A percentile compares a stretch with the other conserved stretches of the same genome.
Conservation (phyloP, 148 eudicot genomes). For the Dianthus caryophyllus region DNA sequence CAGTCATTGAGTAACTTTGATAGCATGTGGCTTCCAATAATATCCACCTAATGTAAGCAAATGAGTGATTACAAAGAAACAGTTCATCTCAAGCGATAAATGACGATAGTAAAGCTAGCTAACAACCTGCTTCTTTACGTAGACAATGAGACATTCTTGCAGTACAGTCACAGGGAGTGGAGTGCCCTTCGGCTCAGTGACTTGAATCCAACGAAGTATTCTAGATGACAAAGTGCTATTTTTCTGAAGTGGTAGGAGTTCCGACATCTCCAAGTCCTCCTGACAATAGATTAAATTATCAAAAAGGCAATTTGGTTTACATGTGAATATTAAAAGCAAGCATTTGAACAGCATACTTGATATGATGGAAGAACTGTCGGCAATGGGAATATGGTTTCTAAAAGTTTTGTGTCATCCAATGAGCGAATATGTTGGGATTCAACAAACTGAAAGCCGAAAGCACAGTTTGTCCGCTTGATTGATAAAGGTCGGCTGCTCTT, state of each 20-base stretch:
- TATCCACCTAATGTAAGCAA: conserved; percentile 60
- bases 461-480: conserved; percentile 43
- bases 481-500: conserved; percentile 25
- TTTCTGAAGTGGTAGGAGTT: conserved; percentile 79
- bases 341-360: conserved; percentile 41
- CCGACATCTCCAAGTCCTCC: conserved; percentile 74
- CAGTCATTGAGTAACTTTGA: conserved; percentile 80
- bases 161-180: conserved; percentile 74
- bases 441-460: conserved; percentile 63
- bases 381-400: conserved; percentile 67
- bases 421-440: conserved; percentile 54
- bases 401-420: conserved; percentile 39
- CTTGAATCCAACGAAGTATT: conserved; percentile 69
- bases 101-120: neutral
- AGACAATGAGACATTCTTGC: conserved; percentile 78
- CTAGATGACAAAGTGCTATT: conserved; percentile 74
- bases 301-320: conserved; percentile 8
- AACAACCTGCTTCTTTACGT: conserved; percentile 80
- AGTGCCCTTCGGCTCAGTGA: conserved; percentile 55
- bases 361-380: conserved; percentile 84
- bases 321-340: conserved; percentile 3
- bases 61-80: neutral
- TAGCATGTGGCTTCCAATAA: conserved; percentile 69
- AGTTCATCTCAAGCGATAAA: neutral
- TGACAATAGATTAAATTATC: conserved; percentile 32